Evolutionary conservation across 306 rosid genomes (phyloP).

Genomic region (Cucurbita argyrosperma): DNA sequence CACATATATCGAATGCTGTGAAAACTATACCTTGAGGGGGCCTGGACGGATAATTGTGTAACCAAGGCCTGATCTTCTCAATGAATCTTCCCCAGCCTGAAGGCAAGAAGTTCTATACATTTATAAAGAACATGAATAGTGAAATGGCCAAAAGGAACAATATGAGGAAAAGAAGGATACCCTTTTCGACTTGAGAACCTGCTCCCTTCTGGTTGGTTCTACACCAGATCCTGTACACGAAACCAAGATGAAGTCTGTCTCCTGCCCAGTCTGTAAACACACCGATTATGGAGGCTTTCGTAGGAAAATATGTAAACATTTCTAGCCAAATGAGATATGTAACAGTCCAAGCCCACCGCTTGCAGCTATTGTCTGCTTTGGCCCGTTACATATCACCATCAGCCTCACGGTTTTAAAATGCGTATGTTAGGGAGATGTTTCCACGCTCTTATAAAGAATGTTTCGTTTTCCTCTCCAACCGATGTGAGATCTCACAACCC

Average conservation of each 20-base stretch:
- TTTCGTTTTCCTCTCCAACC: too few relatives aligned
- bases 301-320: neutral
- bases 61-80: slow-evolving; percentile 93
- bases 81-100: slow-evolving; percentile 90
- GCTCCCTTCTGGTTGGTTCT: slow-evolving; percentile 85
- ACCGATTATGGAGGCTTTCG: slow-evolving; percentile 8
- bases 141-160: slow-evolving; percentile 7
- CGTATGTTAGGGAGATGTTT: too few relatives aligned
- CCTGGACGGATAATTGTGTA: slow-evolving; percentile 95
- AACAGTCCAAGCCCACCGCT: too few relatives aligned
- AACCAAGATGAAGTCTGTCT: slow-evolving; percentile 86
- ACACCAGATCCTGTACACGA: slow-evolving; percentile 91
- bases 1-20: neutral
- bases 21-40: slow-evolving; percentile 58
- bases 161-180: slow-evolving; percentile 28
- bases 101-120: neutral
- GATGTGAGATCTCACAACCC: too few relatives aligned
- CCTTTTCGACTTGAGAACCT: slow-evolving; percentile 92
- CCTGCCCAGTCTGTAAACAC: slow-evolving; percentile 77
- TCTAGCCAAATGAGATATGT: neutral
- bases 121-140: neutral
- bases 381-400: too few relatives aligned
- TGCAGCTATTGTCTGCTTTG: too few relatives aligned
- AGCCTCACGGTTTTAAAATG: too few relatives aligned
- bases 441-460: too few relatives aligned